Percentiles rank a stretch among this genome's conserved stretches.
Conservation (phyloP, 2,329 filamentous ascomycete species). For the Sphaerostilbella broomeana region DNA sequence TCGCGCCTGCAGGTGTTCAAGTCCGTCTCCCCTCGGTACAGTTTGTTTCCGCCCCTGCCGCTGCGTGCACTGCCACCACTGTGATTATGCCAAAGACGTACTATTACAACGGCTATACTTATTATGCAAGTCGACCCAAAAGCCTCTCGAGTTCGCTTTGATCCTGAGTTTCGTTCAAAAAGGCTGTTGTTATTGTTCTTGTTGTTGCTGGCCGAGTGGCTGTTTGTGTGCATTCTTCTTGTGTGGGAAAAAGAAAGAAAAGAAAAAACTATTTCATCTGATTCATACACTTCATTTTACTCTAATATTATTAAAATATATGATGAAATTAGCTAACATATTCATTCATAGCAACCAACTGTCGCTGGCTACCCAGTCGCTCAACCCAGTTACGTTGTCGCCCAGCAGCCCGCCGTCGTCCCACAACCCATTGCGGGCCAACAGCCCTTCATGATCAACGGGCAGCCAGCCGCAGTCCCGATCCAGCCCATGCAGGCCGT, state of each 20-base stretch:
- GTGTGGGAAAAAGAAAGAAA: too few species aligned
- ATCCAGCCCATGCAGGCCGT: conserved; percentile 21
- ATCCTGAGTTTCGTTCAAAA: too few species aligned
- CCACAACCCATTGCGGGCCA: conserved; percentile 27
- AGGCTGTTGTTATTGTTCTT: too few species aligned
- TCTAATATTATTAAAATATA: not conserved
- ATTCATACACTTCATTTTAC: conserved; percentile 1
- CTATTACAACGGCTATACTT: conserved; percentile 27
- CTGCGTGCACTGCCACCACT: conserved; percentile 23
- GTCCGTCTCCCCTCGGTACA: conserved; percentile 27
- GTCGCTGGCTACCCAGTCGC: conserved; percentile 24
- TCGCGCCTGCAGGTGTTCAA: conserved; percentile 23
- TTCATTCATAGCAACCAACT: conserved; percentile 24
- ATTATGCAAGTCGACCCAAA: conserved; percentile 34
- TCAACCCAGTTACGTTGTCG: conserved; percentile 26
- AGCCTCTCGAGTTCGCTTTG: conserved; percentile 1
- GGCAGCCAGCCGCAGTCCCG: conserved; percentile 21
- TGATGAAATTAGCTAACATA: conserved; percentile 12
- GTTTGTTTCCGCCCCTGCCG: conserved; percentile 21
- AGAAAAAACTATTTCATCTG: too few species aligned
- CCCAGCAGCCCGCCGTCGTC: conserved; percentile 28
- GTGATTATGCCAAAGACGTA: conserved; percentile 28
- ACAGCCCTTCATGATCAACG: conserved; percentile 29
- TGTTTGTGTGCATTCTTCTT: not conserved
- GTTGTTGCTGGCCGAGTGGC: not conserved